Conservation (phyloP, 2,329 filamentous ascomycete genomes). For the Aspergillus pseudonomiae region DNA sequence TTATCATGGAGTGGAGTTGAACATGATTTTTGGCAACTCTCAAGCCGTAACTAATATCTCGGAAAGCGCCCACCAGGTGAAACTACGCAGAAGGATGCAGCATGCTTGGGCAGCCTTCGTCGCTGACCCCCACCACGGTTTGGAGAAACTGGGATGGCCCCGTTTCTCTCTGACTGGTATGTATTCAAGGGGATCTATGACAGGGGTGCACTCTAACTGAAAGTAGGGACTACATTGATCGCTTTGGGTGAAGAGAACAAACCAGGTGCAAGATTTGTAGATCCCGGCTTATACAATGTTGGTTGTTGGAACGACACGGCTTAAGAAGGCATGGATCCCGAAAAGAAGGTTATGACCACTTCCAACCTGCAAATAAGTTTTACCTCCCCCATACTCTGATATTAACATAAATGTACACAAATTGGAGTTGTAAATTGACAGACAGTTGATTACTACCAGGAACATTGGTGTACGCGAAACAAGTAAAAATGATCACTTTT, state of each 20-base stretch:
- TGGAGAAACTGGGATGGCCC: constrained; percentile 44
- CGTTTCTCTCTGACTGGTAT: constrained; percentile 28
- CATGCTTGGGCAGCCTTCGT: constrained; percentile 47
- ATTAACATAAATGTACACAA: not conserved
- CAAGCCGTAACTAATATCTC: constrained; percentile 44
- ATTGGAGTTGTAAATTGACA: too few relatives aligned
- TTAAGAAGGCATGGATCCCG: not conserved
- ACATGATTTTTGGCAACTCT: constrained; percentile 52
- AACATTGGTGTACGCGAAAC: not conserved
- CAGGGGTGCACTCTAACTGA: not conserved
- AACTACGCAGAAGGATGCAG: constrained; percentile 43
- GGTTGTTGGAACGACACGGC: not conserved
- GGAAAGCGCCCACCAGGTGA: constrained; percentile 31
- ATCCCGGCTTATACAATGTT: not conserved
- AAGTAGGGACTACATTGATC: not conserved
- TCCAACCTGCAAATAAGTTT: not conserved
- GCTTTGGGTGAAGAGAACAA: not conserved
- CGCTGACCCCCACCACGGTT: constrained; percentile 39
- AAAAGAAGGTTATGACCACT: not conserved
- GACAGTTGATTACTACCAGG: not conserved
- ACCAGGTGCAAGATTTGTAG: not conserved
- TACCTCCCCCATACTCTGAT: not conserved
- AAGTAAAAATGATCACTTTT: not conserved
- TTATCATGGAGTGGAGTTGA: constrained; percentile 54
- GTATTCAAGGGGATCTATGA: not conserved